These are phyloP conservation scores for Didymella lethalis DNA, from an alignment of 2,329 filamentous ascomycete genomes.

Conservation along the genomic window DNA sequence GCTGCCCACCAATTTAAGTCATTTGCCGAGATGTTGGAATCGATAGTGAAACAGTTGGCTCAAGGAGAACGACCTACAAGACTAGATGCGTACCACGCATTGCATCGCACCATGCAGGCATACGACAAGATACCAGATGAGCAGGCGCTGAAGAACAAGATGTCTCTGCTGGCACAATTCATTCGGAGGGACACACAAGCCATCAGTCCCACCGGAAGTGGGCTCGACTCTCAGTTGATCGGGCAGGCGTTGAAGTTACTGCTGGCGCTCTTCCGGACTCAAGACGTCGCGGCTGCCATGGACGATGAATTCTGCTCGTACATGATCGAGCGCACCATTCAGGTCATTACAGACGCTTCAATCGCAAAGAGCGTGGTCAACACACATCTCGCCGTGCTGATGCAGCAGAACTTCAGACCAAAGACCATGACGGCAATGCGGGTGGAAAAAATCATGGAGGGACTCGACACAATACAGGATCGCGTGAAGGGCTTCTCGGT, in stretches of 20 bases:
- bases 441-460: constrained; percentile 72
- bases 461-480: constrained; percentile 75
- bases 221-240: constrained; percentile 72
- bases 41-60: constrained; percentile 80
- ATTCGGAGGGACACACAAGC: constrained; percentile 81
- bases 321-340: constrained; percentile 81
- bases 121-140: constrained; percentile 77
- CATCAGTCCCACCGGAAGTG: constrained; percentile 62
- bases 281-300: constrained; percentile 73
- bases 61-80: constrained; percentile 75
- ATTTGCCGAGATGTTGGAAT: constrained; percentile 83
- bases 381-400: constrained; percentile 80
- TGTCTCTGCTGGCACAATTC: constrained; percentile 79
- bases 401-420: constrained; percentile 77
- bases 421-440: constrained; percentile 78
- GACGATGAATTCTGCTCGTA: constrained; percentile 81
- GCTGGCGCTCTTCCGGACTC: constrained; percentile 77
- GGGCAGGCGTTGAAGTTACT: constrained; percentile 81
- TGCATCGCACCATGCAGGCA: constrained; percentile 77
- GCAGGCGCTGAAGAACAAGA: constrained; percentile 67
- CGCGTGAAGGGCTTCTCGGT: constrained; percentile 82
- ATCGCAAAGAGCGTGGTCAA: constrained; percentile 80
- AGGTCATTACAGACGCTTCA: constrained; percentile 71
- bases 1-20: constrained; percentile 62
- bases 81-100: constrained; percentile 84